phyloP scores from a whole-genome alignment of 257 asterid species.

The Solanum chiquidenum region DNA sequence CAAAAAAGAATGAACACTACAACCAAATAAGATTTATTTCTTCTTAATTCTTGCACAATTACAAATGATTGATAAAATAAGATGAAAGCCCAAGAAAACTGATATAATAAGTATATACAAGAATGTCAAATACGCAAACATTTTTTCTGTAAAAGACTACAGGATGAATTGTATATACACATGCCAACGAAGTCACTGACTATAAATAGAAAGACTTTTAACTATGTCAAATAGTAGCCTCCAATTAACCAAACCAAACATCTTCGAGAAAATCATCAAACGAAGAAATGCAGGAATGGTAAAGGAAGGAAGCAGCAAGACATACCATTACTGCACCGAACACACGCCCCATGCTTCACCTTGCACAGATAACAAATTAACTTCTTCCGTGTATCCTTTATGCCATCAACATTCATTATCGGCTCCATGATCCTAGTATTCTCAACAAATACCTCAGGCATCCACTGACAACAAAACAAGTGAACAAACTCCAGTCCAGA shows the following conservation, averaged over 20 bases:
- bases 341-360: slow-evolving; percentile 90
- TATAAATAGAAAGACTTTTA: neutral
- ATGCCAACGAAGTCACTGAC: neutral
- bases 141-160: neutral
- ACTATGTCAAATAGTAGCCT: neutral
- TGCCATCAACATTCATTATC: slow-evolving; percentile 52
- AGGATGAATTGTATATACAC: neutral
- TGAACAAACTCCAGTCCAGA: slow-evolving; percentile 54
- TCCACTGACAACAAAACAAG: slow-evolving; percentile 94
- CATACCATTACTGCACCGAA: slow-evolving; percentile 98
- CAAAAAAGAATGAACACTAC: neutral
- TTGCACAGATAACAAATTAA: slow-evolving; percentile 84
- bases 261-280: slow-evolving; percentile 23
- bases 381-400: slow-evolving; percentile 64
- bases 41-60: neutral
- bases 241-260: slow-evolving; percentile 8
- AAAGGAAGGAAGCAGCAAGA: slow-evolving; percentile 38
- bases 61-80: neutral
- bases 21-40: neutral
- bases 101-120: neutral
- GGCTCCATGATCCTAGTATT: slow-evolving; percentile 84
- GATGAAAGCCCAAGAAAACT: neutral
- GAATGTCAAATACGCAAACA: neutral
- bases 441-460: slow-evolving; percentile 82
- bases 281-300: slow-evolving; percentile 24